Evolutionary conservation across 768 basidiomycete genomes (phyloP).

Genomic region (Lyophyllum shimeji): DNA sequence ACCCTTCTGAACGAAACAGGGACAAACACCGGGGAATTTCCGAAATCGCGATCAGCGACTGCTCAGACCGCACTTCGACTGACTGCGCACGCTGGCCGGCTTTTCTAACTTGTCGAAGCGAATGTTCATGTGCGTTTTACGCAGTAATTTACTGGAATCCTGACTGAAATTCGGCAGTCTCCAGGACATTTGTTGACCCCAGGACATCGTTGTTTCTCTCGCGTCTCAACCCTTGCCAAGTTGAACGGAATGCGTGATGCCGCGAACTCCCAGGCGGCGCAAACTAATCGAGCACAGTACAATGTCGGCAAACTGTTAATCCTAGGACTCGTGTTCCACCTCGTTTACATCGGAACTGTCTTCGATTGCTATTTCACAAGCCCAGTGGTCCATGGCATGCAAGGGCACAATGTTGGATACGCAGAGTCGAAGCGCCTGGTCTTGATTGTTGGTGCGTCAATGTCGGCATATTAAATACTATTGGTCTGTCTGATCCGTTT

Average conservation of each 20-base stretch:
- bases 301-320: slow-evolving; percentile 49
- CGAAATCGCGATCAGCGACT: not conserved
- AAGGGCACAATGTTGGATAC: slow-evolving; percentile 42
- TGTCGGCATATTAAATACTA: not conserved
- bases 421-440: slow-evolving; percentile 72
- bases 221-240: not conserved
- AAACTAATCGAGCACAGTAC: slow-evolving; percentile 22
- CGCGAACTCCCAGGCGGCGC: not conserved
- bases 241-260: slow-evolving; percentile 9
- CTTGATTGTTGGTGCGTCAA: slow-evolving; percentile 67
- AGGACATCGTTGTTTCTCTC: not conserved
- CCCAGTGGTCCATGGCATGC: slow-evolving; percentile 80
- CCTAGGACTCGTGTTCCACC: slow-evolving; percentile 74
- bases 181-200: not conserved
- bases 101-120: not conserved
- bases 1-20: not conserved
- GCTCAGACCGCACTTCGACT: not conserved
- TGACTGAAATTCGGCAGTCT: not conserved
- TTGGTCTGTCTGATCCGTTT: not conserved
- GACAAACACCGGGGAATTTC: not conserved
- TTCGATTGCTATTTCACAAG: slow-evolving; percentile 91
- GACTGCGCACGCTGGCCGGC: no score
- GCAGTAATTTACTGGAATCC: no score
- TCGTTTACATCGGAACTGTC: slow-evolving; percentile 66
- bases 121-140: slow-evolving; percentile 10